Conservation (phyloP, 2,329 filamentous ascomycete species). For the Botrytis tulipae region DNA sequence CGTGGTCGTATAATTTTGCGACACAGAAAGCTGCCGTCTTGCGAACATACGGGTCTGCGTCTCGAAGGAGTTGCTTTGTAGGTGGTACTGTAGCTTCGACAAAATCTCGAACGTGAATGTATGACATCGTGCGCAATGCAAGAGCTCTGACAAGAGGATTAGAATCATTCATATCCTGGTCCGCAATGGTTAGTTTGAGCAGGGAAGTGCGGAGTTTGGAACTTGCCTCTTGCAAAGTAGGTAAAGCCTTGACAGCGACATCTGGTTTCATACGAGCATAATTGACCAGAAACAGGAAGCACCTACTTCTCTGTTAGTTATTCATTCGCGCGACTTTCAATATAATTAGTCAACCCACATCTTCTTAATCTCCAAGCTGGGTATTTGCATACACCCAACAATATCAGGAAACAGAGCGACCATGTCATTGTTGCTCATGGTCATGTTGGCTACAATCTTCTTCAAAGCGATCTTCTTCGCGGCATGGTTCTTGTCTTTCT, state of each 20-base stretch:
- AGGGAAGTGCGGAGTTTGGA: not conserved
- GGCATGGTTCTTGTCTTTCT: slow-evolving; percentile 96
- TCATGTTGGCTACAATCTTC: slow-evolving; percentile 99
- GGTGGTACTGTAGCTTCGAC: slow-evolving; percentile 86
- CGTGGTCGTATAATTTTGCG: slow-evolving; percentile 96
- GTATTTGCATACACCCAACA: slow-evolving; percentile 91
- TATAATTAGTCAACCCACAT: slow-evolving; percentile 61
- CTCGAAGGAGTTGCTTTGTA: slow-evolving; percentile 78
- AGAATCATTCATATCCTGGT: slow-evolving; percentile 84
- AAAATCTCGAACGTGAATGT: slow-evolving; percentile 94
- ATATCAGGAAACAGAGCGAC: slow-evolving; percentile 94
- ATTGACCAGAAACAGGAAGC: slow-evolving; percentile 95
- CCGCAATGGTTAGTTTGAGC: not conserved
- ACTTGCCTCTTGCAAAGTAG: slow-evolving; percentile 75
- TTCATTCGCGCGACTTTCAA: not conserved
- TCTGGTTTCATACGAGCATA: slow-evolving; percentile 94
- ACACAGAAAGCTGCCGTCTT: slow-evolving; percentile 97
- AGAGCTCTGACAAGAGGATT: slow-evolving; percentile 92
- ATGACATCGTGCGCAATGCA: slow-evolving; percentile 91
- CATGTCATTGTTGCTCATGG: slow-evolving; percentile 99
- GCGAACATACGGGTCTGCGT: slow-evolving; percentile 90
- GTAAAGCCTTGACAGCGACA: slow-evolving; percentile 87
- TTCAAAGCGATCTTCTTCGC: slow-evolving; percentile 97
- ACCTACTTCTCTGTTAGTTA: slow-evolving; percentile 56
- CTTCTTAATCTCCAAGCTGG: slow-evolving; percentile 97